phyloP scores from a whole-genome alignment of 2,329 filamentous ascomycete genomes.

The Diaporthe citri region DNA sequence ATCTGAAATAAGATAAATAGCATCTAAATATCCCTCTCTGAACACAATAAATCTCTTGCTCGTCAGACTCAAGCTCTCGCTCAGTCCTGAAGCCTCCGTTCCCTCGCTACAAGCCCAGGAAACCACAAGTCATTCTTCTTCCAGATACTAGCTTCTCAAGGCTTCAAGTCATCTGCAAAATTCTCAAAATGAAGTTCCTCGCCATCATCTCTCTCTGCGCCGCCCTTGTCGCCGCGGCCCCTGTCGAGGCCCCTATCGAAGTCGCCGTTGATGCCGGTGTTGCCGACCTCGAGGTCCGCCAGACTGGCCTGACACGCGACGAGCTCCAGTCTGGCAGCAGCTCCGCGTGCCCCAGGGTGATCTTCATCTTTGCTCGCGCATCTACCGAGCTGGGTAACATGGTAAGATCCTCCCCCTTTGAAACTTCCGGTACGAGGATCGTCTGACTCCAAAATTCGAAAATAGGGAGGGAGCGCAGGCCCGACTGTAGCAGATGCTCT shows the following conservation, averaged over 20 bases:
- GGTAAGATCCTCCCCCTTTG: too few species aligned
- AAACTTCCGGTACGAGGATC: too few species aligned
- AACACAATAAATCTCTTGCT: neutral
- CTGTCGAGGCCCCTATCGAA: neutral
- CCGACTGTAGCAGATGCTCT: constrained; percentile 48
- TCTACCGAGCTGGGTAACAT: constrained; percentile 56
- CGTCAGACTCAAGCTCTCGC: constrained; percentile 9
- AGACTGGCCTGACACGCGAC: constrained; percentile 8
- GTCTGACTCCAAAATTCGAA: neutral
- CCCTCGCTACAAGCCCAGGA: neutral
- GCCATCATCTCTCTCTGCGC: neutral
- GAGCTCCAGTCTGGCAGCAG: constrained; percentile 13
- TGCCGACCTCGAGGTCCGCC: constrained; percentile 4
- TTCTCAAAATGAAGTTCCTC: neutral
- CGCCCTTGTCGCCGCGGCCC: neutral
- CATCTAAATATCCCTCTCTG: neutral
- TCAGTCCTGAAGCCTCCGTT: neutral
- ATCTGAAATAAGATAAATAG: constrained; percentile 6
- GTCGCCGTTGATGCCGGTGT: neutral
- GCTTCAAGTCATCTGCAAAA: neutral
- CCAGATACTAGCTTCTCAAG: too few species aligned
- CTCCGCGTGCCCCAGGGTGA: constrained; percentile 50
- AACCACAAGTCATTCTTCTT: neutral
- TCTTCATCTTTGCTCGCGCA: constrained; percentile 56
- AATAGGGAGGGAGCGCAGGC: constrained; percentile 40